These are phyloP conservation scores for Boletales sp. DNA, from an alignment of 768 basidiomycete species.

Conservation along the genomic window DNA sequence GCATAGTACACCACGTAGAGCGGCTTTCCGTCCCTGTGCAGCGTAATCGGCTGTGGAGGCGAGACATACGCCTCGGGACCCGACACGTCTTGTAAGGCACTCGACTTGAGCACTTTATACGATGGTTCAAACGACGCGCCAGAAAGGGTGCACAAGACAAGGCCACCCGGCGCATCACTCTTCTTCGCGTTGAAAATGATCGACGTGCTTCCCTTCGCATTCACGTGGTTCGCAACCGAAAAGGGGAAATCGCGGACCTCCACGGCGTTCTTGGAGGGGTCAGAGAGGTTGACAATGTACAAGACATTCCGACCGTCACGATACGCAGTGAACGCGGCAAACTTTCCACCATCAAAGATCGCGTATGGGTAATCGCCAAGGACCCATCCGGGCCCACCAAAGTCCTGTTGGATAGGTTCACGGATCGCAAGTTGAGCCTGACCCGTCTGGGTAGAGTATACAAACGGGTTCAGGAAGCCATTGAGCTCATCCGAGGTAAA, in stretches of 20 bases:
- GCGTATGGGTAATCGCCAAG: conserved; percentile 49
- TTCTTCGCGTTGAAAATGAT: conserved; percentile 35
- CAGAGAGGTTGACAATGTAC: conserved; percentile 29
- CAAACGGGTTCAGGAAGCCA: conserved; percentile 69
- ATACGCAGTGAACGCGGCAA: conserved; percentile 29
- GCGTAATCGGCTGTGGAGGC: conserved; percentile 43
- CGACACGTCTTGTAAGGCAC: conserved; percentile 15
- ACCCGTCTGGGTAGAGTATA: conserved; percentile 37
- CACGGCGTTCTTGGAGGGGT: conserved; percentile 16
- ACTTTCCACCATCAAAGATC: conserved; percentile 33
- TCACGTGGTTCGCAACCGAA: conserved; percentile 25
- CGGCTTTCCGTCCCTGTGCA: conserved; percentile 35
- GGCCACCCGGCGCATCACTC: conserved; percentile 28
- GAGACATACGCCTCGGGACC: conserved; percentile 38
- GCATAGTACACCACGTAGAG: conserved; percentile 65
- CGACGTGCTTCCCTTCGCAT: conserved; percentile 14
- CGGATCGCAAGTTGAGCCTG: conserved; percentile 31
- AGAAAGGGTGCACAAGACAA: conserved; percentile 29
- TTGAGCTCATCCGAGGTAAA: conserved; percentile 59
- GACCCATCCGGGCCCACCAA: conserved; percentile 54
- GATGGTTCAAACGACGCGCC: conserved; percentile 20
- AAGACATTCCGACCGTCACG: conserved; percentile 33
- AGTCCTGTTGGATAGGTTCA: conserved; percentile 48
- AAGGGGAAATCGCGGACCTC: conserved; percentile 34
- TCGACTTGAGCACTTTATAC: conserved; percentile 21